phyloP scores from a whole-genome alignment of 1,284 basidiomycete species.

The Cerrena zonata region DNA sequence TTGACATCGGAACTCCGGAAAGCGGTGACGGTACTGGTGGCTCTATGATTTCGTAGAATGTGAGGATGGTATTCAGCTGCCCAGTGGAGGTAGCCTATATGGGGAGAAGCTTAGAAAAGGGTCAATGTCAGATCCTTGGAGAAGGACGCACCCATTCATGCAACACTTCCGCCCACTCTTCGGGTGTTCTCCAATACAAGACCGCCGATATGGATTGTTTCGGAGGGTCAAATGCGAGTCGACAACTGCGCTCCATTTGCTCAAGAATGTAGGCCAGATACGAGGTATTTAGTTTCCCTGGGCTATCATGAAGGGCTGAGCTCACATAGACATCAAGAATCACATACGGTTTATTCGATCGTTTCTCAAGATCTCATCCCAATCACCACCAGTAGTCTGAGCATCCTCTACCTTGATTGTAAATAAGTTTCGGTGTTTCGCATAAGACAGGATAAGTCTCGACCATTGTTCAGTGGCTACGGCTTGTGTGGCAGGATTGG shows the following conservation, averaged over 20 bases:
- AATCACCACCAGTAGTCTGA: slow-evolving; percentile 56
- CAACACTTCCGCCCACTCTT: slow-evolving; percentile 77
- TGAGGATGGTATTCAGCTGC: slow-evolving; percentile 75
- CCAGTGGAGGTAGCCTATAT: slow-evolving; percentile 58
- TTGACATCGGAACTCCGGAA: slow-evolving; percentile 54
- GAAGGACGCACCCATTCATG: slow-evolving; percentile 61
- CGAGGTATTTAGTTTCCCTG: slow-evolving; percentile 55
- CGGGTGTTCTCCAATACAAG: slow-evolving; percentile 67
- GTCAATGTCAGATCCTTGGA: slow-evolving; percentile 1
- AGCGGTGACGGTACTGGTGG: slow-evolving; percentile 63
- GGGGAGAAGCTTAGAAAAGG: slow-evolving; percentile 1
- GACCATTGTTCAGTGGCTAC: slow-evolving; percentile 63
- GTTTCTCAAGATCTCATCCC: slow-evolving; percentile 71
- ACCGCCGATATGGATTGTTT: slow-evolving; percentile 63
- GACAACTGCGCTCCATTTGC: slow-evolving; percentile 54
- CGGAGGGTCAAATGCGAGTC: slow-evolving; percentile 66
- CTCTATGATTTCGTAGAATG: slow-evolving; percentile 76
- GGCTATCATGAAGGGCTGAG: neutral
- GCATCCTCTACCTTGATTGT: slow-evolving; percentile 63
- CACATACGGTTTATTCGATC: slow-evolving; percentile 64
- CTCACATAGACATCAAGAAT: neutral
- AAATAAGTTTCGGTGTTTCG: slow-evolving; percentile 62
- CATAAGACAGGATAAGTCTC: slow-evolving; percentile 63
- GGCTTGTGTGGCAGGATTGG: slow-evolving; percentile 56
- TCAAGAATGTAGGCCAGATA: slow-evolving; percentile 55